These are phyloP conservation scores for Poronia punctata DNA, from an alignment of 495 filamentous ascomycete genomes.

Conservation along the genomic window DNA sequence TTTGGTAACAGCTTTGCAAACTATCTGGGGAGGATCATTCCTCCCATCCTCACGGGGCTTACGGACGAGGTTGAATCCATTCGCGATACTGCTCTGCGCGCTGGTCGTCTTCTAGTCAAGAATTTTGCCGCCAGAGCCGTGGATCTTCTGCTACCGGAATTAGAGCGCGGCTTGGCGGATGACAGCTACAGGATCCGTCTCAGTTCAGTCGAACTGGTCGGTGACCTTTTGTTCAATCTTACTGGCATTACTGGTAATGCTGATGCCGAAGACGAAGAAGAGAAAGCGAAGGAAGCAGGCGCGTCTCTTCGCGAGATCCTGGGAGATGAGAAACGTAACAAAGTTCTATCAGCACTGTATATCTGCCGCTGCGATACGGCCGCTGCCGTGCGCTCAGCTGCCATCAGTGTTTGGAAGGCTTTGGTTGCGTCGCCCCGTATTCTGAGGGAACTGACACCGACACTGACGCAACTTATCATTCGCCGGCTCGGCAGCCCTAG, in stretches of 20 bases:
- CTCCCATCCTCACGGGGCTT: conserved; percentile 87
- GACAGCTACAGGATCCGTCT: conserved; percentile 94
- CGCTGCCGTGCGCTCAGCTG: conserved; percentile 81
- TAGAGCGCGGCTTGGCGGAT: conserved; percentile 91
- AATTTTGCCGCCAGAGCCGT: conserved; percentile 95
- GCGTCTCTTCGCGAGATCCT: conserved; percentile 88
- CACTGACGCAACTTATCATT: conserved; percentile 89
- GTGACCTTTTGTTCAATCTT: conserved; percentile 94
- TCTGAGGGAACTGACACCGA: conserved; percentile 90
- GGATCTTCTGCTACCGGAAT: conserved; percentile 85
- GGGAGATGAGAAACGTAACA: conserved; percentile 91
- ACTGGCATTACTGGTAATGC: conserved; percentile 85
- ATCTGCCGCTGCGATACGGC: conserved; percentile 98
- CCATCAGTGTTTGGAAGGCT: conserved; percentile 92
- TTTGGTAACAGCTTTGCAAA: conserved; percentile 98
- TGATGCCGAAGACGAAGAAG: conserved; percentile 68
- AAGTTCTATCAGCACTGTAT: conserved; percentile 88
- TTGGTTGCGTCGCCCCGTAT: conserved; percentile 87
- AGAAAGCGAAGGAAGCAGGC: conserved; percentile 73
- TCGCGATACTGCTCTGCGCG: conserved; percentile 84
- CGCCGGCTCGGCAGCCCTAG: conserved; percentile 89
- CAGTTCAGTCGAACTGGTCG: conserved; percentile 94
- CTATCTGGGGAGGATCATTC: conserved; percentile 93
- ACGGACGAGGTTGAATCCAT: conserved; percentile 95
- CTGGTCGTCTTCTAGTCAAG: conserved; percentile 90